Evolutionary conservation across 192 early-diverging fungal genomes (phyloP).

Genomic region (Coemansia sp.): DNA sequence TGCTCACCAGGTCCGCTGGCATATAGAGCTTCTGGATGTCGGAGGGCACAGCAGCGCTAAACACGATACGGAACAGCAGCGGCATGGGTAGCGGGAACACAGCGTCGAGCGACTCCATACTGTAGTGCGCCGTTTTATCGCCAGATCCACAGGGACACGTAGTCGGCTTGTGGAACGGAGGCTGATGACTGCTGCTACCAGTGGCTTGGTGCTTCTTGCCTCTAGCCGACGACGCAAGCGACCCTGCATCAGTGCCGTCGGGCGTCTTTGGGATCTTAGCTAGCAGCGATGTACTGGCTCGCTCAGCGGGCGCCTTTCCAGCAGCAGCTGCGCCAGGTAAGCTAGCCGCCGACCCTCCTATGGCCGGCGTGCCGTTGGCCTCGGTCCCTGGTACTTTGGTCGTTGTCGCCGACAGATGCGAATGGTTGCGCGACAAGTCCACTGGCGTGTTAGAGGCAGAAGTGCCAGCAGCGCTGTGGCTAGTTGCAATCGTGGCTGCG

Average conservation of each 20-base stretch:
- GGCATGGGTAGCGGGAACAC: slow-evolving; percentile 54
- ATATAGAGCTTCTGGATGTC: slow-evolving; percentile 30
- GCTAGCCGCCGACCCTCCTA: not conserved
- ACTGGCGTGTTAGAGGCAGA: slow-evolving; percentile 1
- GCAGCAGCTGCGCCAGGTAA: not conserved
- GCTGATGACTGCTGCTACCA: not conserved
- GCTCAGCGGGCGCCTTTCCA: not conserved
- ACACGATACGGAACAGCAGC: slow-evolving; percentile 50
- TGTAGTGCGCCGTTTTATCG: slow-evolving; percentile 38
- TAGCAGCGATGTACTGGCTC: slow-evolving; percentile 20
- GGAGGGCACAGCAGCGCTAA: slow-evolving; percentile 36
- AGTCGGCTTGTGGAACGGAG: slow-evolving; percentile 42
- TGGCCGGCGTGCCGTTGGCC: slow-evolving; percentile 9
- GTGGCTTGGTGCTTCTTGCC: slow-evolving; percentile 16
- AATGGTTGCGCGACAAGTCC: slow-evolving; percentile 8
- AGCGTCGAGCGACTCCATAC: slow-evolving; percentile 41
- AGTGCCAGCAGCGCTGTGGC: slow-evolving; percentile 5
- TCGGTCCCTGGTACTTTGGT: slow-evolving; percentile 17
- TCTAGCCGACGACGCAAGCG: slow-evolving; percentile 2
- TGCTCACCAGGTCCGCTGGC: slow-evolving; percentile 21
- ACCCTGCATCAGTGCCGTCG: slow-evolving; percentile 31
- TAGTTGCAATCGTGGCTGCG: not conserved
- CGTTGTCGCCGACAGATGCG: slow-evolving; percentile 4
- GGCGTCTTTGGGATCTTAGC: slow-evolving; percentile 35
- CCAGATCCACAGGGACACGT: slow-evolving; percentile 40